Base-by-base conservation (phyloP, 495 filamentous ascomycete genomes). In the Penicillium verhagenii region DNA sequence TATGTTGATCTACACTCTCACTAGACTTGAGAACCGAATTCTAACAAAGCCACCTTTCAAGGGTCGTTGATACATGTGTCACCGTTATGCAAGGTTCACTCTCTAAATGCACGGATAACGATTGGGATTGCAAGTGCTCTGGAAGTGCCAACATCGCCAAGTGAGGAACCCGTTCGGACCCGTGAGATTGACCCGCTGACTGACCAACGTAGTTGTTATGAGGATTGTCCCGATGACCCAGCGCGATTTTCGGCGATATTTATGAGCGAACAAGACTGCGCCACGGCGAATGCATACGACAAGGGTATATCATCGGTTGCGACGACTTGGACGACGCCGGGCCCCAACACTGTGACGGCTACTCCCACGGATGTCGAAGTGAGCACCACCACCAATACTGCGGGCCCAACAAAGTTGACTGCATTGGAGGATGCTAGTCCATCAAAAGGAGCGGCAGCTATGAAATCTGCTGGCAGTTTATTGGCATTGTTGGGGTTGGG, bases 41-140 rank as follows among this genome's bases (percentile, higher is more conserved):
- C 57, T 56, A 13, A 60, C 47, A 10, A 16, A n/a, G n/a, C n/a
- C n/a, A n/a, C n/a, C n/a, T 19, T 7, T 48, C 10, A 16, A 67
- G 64, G 6, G 6, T 65, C 7, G 64, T 67, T 23, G 56, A 65
- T 20, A 23, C 35, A 51, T 67, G 64, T 29, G 53, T 65, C 2
- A 9, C 33, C 4, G 44, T 38, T 9, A 65, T 67, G 64, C 53
- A 56, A 26, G 26, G 21, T 1, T 37, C 37, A 4, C 56, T 67
- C 18, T 21, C 19, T 1, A 58, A 57, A 19, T 67, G 64, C 20
- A 9, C 51, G 5, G 4, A 31, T 0, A 23, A 38, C 29, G 49
- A 67, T 24, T 67, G 64, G 64, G 61, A 67, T 20, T 67, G 64
- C 58, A 67, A 67, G 29, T 67, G 64, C 21, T 56, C 58, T 1